phyloP scores from a whole-genome alignment of 306 rosid genomes.

The Crataegus laevigata region DNA sequence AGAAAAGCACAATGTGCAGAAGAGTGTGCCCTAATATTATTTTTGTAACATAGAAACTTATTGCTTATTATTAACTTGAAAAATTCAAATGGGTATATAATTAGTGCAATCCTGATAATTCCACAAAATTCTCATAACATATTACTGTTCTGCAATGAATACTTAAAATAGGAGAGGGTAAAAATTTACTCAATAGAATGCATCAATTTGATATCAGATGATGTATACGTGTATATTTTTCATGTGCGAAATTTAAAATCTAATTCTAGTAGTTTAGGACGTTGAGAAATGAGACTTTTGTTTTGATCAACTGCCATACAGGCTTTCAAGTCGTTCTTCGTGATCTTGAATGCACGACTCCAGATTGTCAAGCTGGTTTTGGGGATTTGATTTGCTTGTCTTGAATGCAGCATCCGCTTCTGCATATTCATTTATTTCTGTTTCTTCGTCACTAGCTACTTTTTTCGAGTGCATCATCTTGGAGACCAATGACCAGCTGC shows the following conservation, averaged over 20 bases:
- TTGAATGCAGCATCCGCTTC: neutral
- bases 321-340: constrained; percentile 15
- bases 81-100: too few species aligned
- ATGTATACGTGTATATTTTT: neutral
- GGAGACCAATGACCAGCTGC: constrained; percentile 20
- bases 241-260: neutral
- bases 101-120: too few species aligned
- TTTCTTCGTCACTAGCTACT: neutral
- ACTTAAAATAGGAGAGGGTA: too few species aligned
- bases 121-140: too few species aligned
- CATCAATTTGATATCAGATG: too few species aligned
- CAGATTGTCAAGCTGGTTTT: constrained; percentile 3
- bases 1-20: too few species aligned
- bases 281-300: constrained; percentile 32
- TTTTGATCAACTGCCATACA: constrained; percentile 29
- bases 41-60: too few species aligned
- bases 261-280: constrained; percentile 16
- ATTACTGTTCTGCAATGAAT: too few species aligned
- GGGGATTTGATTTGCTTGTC: neutral
- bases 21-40: too few species aligned
- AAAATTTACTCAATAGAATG: too few species aligned
- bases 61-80: too few species aligned
- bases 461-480: neutral
- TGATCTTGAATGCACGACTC: constrained; percentile 26
- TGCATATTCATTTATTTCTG: neutral